Base-by-base conservation (phyloP, 306 rosid species). In the Casuarina equisetifolia region DNA sequence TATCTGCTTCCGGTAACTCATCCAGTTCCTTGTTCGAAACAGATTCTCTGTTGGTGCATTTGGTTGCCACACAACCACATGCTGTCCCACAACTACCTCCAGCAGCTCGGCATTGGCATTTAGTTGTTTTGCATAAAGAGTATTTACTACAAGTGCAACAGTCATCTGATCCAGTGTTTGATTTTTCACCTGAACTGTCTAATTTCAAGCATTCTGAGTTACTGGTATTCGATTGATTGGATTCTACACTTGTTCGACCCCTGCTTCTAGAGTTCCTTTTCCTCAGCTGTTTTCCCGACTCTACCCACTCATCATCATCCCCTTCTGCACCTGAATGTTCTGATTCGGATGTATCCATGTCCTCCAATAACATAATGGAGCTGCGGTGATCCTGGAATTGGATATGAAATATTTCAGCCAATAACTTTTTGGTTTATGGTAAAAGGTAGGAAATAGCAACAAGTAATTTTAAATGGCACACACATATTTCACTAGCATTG, bases 341-440 rank as follows among this genome's bases (percentile, higher is more conserved):
- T 4, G 97, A 85, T 35, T 89, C 97, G 36, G 93, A 88, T 50
- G 76, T 88, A 76, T 91, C 94, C 97, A 94, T 94, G 82, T 91
- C 98, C 81, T 92, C 98, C 40, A 70, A 66, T 63, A 82, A 59
- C 43, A 84, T n/a, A 64, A 87, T 51, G 52, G 97, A 91, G 49
- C 48, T 82, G 42, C 90, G 86, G 63, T 74, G 52, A 72, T 90
- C 97, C 98, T 94, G 38, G n/a, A 79, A 76, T 64, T 75, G 74
- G 13, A 55, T 20, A 58, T 46, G 15, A 69, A 69, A 69, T 38
- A 64, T 19, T 13, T 57, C 42, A 66, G 64, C 52, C 42, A 52
- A 66, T 36, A 40, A 39, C 3, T 45, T 43, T 5, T 66, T 16
- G 69, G 38, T 11, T 52, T 12, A 74, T 12, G n/a, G 32, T 8